Evolutionary conservation across 2,329 filamentous ascomycete genomes (phyloP), one percentile per base, ranked within the genome.

Genomic region (Beauveria australis): DNA sequence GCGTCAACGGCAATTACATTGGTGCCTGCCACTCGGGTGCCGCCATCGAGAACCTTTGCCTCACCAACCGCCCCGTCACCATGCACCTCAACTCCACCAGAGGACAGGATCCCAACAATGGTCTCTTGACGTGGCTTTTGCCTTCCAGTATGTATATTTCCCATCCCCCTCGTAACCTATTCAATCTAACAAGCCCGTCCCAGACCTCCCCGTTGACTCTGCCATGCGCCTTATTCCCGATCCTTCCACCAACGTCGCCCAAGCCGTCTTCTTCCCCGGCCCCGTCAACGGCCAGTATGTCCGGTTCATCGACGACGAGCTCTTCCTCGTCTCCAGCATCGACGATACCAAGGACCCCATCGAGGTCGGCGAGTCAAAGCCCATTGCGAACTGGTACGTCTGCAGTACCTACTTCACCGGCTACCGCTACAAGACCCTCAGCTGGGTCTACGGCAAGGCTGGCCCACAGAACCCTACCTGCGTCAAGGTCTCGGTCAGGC

Each of bases 391-490:
- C 40, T 61, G 60, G 60, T 53, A 57, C 41, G 4, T 53, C 30
- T 61, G 60, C 47, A 41, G 48, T 22, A 41, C 37, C 9, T 58
- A 61, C 60, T 57, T n/a, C 41, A 53, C 28, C 16, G n/a, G 40
- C 3, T 61, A 61, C 60, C 53, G 53, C 19, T 61, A 61, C 60
- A 61, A 58, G 47, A 58, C 53, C 40, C 53, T 61, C 49, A 57
- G 60, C 60, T 61, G 53, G 60, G 53, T 61, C 40, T 61, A 61
- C 30, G 60, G 60, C 40, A 57, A 41, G 16, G 60, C 46, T 22
- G 30, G 16, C 19, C 48, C 60, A 30, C 60, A 61, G 48, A 61
- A 61, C 60, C 60, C 60, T 30, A 61, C 46, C n/a, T 61, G 60
- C 43, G 60, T 61, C 60, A 58, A 53, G 47, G 60, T 61, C 41